Conservation (phyloP, 106 monocot species). For the Platanthera zijinensis region DNA sequence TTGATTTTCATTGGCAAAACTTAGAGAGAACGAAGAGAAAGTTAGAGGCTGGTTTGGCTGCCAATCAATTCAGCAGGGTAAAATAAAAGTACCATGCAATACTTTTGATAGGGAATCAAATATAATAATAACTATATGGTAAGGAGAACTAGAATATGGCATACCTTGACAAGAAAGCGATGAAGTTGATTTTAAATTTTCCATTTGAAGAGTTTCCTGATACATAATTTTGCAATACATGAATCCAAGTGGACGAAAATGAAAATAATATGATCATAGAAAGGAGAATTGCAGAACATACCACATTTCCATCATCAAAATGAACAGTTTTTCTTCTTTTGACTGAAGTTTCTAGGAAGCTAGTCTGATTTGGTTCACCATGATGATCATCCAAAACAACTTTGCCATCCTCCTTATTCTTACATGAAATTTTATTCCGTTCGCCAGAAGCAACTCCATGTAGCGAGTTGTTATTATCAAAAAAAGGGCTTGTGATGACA, state of each 20-base stretch:
- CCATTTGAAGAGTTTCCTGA: constrained; percentile 13
- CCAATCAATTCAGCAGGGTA: too few species aligned
- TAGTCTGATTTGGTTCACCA: constrained; percentile 1
- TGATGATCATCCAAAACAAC: constrained; percentile 1
- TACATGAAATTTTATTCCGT: constrained; percentile 14
- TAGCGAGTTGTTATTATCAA: constrained; percentile 18
- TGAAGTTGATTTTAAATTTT: constrained; percentile 5
- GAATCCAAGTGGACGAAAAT: background rate
- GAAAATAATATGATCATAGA: background rate
- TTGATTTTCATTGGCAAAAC: background rate
- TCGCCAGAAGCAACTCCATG: constrained; percentile 10
- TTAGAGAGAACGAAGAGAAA: background rate
- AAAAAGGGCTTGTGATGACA: constrained; percentile 31
- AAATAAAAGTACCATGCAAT: background rate
- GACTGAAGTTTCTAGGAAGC: constrained; percentile 10
- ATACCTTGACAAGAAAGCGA: constrained; percentile 31
- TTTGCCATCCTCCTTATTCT: constrained; percentile 11
- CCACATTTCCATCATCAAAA: constrained; percentile 3
- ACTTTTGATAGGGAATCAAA: background rate
- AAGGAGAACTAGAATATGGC: background rate
- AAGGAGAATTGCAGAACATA: constrained; percentile 6
- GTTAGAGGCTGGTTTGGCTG: too few species aligned
- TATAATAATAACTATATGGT: background rate
- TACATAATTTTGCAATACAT: background rate
- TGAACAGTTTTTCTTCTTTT: constrained; percentile 46